These are phyloP conservation scores for Leccinum olivaceopallidum DNA, from an alignment of 768 basidiomycete genomes.

Conservation along the genomic window DNA sequence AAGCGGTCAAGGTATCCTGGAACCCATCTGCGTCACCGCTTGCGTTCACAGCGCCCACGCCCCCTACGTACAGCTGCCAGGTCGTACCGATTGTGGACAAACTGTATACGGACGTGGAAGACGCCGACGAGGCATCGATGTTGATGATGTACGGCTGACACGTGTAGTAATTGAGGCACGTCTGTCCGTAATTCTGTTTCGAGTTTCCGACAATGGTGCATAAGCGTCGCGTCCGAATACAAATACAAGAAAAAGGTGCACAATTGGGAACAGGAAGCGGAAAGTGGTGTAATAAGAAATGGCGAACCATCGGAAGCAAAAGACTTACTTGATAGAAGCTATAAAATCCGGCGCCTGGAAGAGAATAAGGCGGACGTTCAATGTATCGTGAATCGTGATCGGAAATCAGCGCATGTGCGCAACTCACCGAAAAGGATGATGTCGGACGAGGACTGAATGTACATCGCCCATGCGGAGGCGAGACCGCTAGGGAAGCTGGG, in stretches of 20 bases:
- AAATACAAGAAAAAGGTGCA: neutral
- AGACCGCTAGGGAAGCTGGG: constrained; percentile 30
- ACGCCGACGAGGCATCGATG: neutral
- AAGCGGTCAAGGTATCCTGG: neutral
- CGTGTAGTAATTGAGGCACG: neutral
- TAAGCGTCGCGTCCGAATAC: neutral
- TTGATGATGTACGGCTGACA: neutral
- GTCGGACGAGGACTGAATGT: constrained; percentile 35
- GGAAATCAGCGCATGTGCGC: constrained; percentile 17
- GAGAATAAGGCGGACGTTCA: neutral
- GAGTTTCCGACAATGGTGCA: neutral
- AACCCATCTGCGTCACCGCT: neutral
- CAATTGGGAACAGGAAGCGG: too few relatives aligned
- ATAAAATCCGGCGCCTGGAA: constrained; percentile 48
- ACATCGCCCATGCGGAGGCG: constrained; percentile 15
- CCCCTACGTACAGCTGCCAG: neutral
- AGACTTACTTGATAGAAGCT: constrained; percentile 43
- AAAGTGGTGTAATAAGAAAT: neutral
- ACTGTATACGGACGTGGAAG: neutral
- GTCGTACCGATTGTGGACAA: neutral
- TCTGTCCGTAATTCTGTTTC: neutral
- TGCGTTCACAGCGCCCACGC: neutral
- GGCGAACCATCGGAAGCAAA: too few relatives aligned
- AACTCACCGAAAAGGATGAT: constrained; percentile 44
- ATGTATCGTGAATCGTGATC: constrained; percentile 29